phyloP scores from a whole-genome alignment of 148 eudicot species.

The Tetragonia tetragonoides region DNA sequence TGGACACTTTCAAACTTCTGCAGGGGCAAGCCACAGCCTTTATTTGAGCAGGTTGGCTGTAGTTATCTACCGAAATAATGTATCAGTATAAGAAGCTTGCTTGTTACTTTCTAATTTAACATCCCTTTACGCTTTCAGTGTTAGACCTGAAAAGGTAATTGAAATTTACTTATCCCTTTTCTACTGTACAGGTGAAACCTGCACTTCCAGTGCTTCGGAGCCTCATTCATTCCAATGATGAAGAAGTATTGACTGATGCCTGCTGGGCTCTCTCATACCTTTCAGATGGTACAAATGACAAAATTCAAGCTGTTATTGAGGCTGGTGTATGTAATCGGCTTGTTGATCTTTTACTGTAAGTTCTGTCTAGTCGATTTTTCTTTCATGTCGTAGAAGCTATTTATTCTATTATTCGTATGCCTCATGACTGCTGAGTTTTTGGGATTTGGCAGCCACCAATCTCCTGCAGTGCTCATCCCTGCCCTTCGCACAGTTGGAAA shows the following conservation, averaged over 20 bases:
- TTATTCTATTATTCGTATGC: background rate
- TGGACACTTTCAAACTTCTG: slow-evolving; percentile 59
- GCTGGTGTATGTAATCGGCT: slow-evolving; percentile 55
- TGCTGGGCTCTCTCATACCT: slow-evolving; percentile 76
- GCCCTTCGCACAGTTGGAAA: slow-evolving; percentile 54
- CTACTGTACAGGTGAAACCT: slow-evolving; percentile 46
- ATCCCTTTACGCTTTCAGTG: background rate
- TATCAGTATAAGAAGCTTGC: background rate
- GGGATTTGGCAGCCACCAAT: slow-evolving; percentile 33
- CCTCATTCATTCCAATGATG: slow-evolving; percentile 52
- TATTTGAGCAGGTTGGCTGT: slow-evolving; percentile 38
- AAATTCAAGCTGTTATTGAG: slow-evolving; percentile 65
- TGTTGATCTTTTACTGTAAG: slow-evolving; percentile 58
- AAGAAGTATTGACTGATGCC: slow-evolving; percentile 63
- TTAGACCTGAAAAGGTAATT: background rate
- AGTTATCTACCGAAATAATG: background rate
- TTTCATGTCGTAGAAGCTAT: background rate
- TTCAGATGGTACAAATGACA: slow-evolving; percentile 73
- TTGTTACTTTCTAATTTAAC: background rate
- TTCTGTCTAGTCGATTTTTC: slow-evolving; percentile 3
- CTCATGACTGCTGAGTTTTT: background rate
- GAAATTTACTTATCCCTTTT: background rate
- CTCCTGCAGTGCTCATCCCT: slow-evolving; percentile 50
- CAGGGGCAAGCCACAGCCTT: slow-evolving; percentile 50
- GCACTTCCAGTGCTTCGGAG: slow-evolving; percentile 58